phyloP scores from a whole-genome alignment of 352 stramenopile species.

The Poterioochromonas sp. region DNA sequence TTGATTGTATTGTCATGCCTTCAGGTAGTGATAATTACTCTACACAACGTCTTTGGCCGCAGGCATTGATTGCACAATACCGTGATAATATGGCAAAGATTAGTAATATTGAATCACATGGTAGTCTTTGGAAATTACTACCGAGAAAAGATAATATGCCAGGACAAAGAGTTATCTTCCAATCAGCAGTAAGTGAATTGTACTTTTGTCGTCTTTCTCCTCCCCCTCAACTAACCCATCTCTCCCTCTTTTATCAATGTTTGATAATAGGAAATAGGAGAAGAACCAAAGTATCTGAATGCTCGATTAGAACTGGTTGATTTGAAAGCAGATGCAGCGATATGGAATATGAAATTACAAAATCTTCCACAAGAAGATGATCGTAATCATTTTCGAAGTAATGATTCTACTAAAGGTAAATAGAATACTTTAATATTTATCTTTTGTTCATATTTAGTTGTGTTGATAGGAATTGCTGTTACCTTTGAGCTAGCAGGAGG shows the following conservation, averaged over 20 bases:
- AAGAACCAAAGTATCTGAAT: neutral
- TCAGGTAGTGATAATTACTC: neutral
- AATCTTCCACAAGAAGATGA: neutral
- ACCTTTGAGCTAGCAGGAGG: neutral
- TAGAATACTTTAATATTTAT: neutral
- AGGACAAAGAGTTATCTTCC: neutral
- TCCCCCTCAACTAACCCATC: neutral
- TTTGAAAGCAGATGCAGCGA: neutral
- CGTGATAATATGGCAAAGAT: neutral
- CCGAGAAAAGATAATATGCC: neutral
- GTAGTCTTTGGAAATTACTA: neutral
- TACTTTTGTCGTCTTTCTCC: neutral
- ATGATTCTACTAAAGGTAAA: neutral
- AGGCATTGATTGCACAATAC: neutral
- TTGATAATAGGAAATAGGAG: neutral
- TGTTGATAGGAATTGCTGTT: neutral
- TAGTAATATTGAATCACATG: conserved; percentile 11
- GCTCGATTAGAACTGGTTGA: neutral
- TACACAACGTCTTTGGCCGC: neutral
- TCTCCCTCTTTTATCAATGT: neutral
- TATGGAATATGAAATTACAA: neutral
- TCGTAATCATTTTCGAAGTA: neutral
- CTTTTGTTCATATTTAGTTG: neutral
- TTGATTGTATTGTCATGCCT: neutral
- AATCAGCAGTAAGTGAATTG: too few relatives aligned